A percentile compares a stretch with the other conserved stretches of the same genome.
Evolutionary conservation across 768 basidiomycete species (phyloP).

Genomic region (Leccinum broughii): DNA sequence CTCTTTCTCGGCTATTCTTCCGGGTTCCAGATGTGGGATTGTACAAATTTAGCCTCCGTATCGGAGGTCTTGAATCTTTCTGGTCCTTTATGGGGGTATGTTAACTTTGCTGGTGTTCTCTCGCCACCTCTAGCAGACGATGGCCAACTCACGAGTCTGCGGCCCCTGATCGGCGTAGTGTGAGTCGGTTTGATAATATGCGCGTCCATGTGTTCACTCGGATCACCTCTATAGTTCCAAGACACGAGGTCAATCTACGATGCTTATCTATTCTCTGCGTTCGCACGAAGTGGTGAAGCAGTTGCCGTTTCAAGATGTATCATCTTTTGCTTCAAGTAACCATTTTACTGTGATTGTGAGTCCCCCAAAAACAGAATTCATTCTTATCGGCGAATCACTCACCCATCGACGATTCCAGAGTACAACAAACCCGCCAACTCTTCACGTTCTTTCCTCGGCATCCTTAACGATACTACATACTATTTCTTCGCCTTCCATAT

Average conservation of each 20-base stretch:
- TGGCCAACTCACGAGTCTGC: constrained; percentile 34
- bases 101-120: constrained; percentile 44
- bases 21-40: constrained; percentile 65
- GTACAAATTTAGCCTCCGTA: constrained; percentile 49
- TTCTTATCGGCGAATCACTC: neutral
- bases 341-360: constrained; percentile 61
- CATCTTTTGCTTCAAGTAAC: constrained; percentile 45
- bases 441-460: constrained; percentile 57
- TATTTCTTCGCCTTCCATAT: constrained; percentile 48
- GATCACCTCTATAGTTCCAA: constrained; percentile 22
- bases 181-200: constrained; percentile 21
- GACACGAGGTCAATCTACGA: constrained; percentile 23
- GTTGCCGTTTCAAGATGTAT: constrained; percentile 43
- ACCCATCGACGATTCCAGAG: constrained; percentile 40
- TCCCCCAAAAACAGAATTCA: constrained; percentile 8
- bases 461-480: constrained; percentile 53
- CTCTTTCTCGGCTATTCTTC: constrained; percentile 54
- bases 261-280: constrained; percentile 48
- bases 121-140: constrained; percentile 28
- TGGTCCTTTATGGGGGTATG: constrained; percentile 35
- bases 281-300: constrained; percentile 53
- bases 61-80: constrained; percentile 55
- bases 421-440: constrained; percentile 52
- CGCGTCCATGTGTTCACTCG: constrained; percentile 3
- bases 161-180: constrained; percentile 38